Evolutionary conservation across 23 red algal species (phyloP).

Genomic region (Gracilaria caudata): DNA sequence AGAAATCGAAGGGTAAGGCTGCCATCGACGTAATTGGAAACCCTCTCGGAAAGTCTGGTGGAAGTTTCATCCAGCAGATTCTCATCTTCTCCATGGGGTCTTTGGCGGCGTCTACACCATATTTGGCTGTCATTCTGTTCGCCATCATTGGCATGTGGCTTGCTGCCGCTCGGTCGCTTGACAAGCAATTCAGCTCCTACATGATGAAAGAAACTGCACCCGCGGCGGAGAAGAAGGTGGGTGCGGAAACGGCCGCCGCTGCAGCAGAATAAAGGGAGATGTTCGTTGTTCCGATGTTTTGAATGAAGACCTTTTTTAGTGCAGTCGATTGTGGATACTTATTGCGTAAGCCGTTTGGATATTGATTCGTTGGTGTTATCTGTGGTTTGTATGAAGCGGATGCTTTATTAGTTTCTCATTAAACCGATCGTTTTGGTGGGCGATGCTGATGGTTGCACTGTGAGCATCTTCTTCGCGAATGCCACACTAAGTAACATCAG

Average conservation of each 20-base stretch:
- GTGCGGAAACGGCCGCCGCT: slow-evolving; percentile 28
- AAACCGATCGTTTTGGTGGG: slow-evolving; percentile 36
- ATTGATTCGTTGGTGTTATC: slow-evolving; percentile 31
- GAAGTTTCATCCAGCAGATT: slow-evolving; percentile 98
- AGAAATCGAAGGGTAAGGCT: slow-evolving; percentile 96
- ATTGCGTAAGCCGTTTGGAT: slow-evolving; percentile 19
- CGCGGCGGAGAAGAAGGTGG: slow-evolving; percentile 52
- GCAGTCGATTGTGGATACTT: slow-evolving; percentile 33
- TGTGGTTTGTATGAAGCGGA: slow-evolving; percentile 29
- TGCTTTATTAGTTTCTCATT: slow-evolving; percentile 50
- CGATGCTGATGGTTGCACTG: slow-evolving; percentile 11
- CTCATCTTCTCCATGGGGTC: slow-evolving; percentile 95
- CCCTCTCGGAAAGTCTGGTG: slow-evolving; percentile 98
- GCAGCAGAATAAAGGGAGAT: slow-evolving; percentile 19
- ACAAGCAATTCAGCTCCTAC: slow-evolving; percentile 89
- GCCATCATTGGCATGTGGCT: slow-evolving; percentile 94
- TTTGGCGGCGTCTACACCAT: slow-evolving; percentile 95
- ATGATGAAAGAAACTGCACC: slow-evolving; percentile 79
- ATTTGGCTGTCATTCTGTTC: slow-evolving; percentile 89
- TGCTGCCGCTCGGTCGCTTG: slow-evolving; percentile 82
- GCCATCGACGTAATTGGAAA: slow-evolving; percentile 99
- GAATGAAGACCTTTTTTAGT: background rate
- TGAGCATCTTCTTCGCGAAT: slow-evolving; percentile 47
- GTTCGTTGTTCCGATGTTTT: background rate
- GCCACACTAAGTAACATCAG: slow-evolving; percentile 18